Evolutionary conservation across 129 eudicot genomes (phyloP).

Genomic region (Sambucus nigra): DNA sequence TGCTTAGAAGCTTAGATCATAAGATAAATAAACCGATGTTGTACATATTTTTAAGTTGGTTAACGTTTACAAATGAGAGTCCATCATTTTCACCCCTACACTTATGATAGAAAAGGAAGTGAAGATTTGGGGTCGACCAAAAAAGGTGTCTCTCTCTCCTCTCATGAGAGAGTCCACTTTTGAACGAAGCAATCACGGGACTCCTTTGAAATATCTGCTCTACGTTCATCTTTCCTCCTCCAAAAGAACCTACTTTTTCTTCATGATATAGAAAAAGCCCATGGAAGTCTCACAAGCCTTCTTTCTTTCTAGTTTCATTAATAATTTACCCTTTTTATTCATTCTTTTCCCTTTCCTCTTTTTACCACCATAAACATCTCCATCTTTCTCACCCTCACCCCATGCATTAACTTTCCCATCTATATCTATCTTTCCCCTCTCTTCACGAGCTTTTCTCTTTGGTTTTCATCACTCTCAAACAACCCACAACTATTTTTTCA

Average conservation of each 20-base stretch:
- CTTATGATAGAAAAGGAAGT: conserved; percentile 10
- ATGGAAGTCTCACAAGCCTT: conserved; percentile 26
- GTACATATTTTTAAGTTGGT: no score
- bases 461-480: conserved; percentile 17
- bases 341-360: not conserved
- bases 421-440: conserved; percentile 5
- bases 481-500: conserved; percentile 14
- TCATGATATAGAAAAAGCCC: conserved; percentile 18
- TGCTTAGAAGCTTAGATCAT: no score
- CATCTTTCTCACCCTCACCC: conserved; percentile 14
- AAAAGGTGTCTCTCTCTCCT: conserved; percentile 15
- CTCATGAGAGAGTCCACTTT: conserved; percentile 16
- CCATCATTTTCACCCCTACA: no score
- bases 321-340: conserved; percentile 6
- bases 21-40: no score
- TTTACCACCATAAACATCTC: no score
- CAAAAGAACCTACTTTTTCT: conserved; percentile 29
- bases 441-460: conserved; percentile 20
- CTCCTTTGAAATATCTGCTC: conserved; percentile 31
- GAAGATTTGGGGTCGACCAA: conserved; percentile 24
- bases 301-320: conserved; percentile 4
- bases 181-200: conserved; percentile 62
- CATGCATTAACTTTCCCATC: conserved; percentile 25
- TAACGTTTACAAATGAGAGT: no score
- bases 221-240: conserved; percentile 16